Percentiles rank a stretch among this genome's conserved stretches.
Evolutionary conservation across 306 rosid species (phyloP).

Genomic region (Vigna reflexopilosa): DNA sequence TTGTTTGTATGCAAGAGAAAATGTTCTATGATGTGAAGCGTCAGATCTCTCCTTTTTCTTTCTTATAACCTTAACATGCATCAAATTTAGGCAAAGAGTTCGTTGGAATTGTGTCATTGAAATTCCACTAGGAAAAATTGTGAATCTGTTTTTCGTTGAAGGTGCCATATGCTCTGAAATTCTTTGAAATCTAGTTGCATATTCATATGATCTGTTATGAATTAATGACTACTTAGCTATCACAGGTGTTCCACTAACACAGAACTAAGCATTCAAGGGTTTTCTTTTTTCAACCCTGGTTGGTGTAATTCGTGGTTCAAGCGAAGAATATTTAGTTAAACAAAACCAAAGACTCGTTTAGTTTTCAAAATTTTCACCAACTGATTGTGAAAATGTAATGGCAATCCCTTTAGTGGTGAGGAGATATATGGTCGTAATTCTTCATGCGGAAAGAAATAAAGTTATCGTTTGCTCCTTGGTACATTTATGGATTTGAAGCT

Average conservation of each 20-base stretch:
- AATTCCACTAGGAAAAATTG: conserved; percentile 3
- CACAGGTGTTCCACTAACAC: background rate
- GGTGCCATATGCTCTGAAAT: background rate
- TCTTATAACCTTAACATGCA: background rate
- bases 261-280: conserved; percentile 11
- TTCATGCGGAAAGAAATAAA: conserved; percentile 6
- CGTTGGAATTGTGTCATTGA: background rate
- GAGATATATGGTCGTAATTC: conserved; percentile 18
- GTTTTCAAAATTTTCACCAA: background rate
- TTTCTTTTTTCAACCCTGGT: conserved; percentile 23
- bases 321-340: background rate
- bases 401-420: background rate
- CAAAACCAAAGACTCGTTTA: background rate
- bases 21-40: conserved; percentile 5
- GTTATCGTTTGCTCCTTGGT: background rate
- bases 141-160: conserved; percentile 25
- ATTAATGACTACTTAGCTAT: conserved; percentile 12
- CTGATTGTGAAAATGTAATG: conserved; percentile 19
- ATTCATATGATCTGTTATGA: conserved; percentile 1
- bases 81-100: conserved; percentile 13
- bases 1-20: conserved; percentile 16
- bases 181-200: conserved; percentile 13
- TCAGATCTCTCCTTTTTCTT: conserved; percentile 18
- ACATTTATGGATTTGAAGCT: background rate
- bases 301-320: conserved; percentile 32